phyloP scores from a whole-genome alignment of 2,329 filamentous ascomycete species.

The Leptographium lundbergii region DNA sequence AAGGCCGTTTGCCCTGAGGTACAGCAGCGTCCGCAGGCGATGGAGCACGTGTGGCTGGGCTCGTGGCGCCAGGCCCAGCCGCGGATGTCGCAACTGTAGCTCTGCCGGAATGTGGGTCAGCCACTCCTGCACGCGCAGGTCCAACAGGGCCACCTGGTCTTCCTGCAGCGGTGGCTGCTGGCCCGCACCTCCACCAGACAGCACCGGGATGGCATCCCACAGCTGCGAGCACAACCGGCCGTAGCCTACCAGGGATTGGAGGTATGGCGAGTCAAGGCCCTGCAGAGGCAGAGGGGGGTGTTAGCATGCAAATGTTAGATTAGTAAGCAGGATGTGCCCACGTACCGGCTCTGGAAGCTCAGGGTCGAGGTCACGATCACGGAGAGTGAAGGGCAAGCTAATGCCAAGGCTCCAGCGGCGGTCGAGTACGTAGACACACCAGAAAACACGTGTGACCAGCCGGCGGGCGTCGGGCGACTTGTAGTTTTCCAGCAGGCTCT shows the following conservation, averaged over 20 bases:
- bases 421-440: slow-evolving; percentile 36
- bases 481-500: slow-evolving; percentile 25
- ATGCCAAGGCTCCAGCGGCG: slow-evolving; percentile 37
- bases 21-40: slow-evolving; percentile 23
- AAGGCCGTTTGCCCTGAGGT: slow-evolving; percentile 31
- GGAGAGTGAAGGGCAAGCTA: slow-evolving; percentile 31
- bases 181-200: slow-evolving; percentile 13
- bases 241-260: slow-evolving; percentile 35
- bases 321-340: neutral
- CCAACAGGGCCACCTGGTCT: slow-evolving; percentile 26
- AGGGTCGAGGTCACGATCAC: slow-evolving; percentile 34
- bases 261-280: slow-evolving; percentile 15
- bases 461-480: slow-evolving; percentile 15
- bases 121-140: slow-evolving; percentile 31
- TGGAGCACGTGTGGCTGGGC: slow-evolving; percentile 24
- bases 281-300: neutral
- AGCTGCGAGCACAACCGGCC: slow-evolving; percentile 32
- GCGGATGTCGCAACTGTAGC: slow-evolving; percentile 23
- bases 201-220: slow-evolving; percentile 28
- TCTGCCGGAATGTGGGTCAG: slow-evolving; percentile 29
- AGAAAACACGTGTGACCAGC: slow-evolving; percentile 26
- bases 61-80: slow-evolving; percentile 20
- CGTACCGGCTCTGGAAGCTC: slow-evolving; percentile 29
- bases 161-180: slow-evolving; percentile 12
- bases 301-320: too few relatives aligned